Conservation (phyloP, 2,329 filamentous ascomycete genomes). For the Aspergillus texensis region DNA sequence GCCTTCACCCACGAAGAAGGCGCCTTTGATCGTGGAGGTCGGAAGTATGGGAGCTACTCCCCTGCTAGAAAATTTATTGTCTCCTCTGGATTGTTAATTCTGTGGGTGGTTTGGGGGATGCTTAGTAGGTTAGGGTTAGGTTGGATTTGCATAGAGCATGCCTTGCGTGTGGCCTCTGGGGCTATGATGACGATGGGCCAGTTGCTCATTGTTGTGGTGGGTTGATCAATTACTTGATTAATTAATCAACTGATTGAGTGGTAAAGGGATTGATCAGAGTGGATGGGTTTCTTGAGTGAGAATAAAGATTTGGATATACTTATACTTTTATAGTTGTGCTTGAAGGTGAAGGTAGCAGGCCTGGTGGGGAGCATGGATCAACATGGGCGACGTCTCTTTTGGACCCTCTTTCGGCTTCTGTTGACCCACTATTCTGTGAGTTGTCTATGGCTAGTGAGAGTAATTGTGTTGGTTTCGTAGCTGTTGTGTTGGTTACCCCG, state of each 20-base stretch:
- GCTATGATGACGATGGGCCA: conserved; percentile 19
- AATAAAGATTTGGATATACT: too few relatives aligned
- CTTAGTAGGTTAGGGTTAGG: neutral
- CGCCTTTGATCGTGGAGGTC: too few relatives aligned
- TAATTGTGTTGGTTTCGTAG: too few relatives aligned
- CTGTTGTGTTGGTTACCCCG: too few relatives aligned
- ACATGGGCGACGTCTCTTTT: neutral
- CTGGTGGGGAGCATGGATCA: neutral
- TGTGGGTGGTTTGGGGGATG: neutral
- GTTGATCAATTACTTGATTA: neutral
- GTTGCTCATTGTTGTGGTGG: neutral
- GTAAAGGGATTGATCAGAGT: accelerated
- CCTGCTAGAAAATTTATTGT: neutral
- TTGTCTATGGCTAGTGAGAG: too few relatives aligned
- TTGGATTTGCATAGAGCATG: neutral
- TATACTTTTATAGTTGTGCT: too few relatives aligned
- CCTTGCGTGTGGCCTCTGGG: conserved; percentile 25
- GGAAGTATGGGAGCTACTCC: too few relatives aligned
- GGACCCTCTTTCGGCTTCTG: neutral
- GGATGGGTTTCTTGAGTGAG: too few relatives aligned
- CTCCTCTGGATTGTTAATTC: neutral
- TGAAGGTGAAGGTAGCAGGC: neutral
- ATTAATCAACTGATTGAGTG: too few relatives aligned
- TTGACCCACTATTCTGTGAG: too few relatives aligned
- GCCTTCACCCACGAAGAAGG: too few relatives aligned